These are phyloP conservation scores for Penicillium paxilli DNA, from an alignment of 495 filamentous ascomycete genomes.

Conservation along the genomic window DNA sequence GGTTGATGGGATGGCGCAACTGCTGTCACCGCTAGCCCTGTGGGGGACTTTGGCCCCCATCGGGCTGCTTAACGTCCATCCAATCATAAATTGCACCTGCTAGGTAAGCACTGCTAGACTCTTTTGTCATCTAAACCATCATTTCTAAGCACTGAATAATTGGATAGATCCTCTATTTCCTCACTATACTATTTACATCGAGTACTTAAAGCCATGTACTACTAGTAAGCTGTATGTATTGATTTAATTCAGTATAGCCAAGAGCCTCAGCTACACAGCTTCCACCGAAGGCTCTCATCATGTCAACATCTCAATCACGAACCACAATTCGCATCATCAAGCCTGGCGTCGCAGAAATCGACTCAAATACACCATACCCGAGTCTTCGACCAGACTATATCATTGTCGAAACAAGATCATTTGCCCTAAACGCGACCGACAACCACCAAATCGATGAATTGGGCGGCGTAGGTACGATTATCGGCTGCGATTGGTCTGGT, in stretches of 20 bases:
- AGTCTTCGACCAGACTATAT: constrained; percentile 30
- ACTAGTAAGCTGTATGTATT: too few species aligned
- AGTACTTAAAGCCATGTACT: too few species aligned
- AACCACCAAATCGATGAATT: neutral
- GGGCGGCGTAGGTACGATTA: neutral
- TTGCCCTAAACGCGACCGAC: neutral
- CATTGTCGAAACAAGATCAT: constrained; percentile 38
- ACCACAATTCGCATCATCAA: neutral
- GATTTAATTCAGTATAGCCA: too few species aligned
- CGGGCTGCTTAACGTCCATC: neutral
- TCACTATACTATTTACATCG: too few species aligned
- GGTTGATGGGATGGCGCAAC: neutral
- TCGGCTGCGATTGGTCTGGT: neutral
- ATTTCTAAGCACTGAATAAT: neutral
- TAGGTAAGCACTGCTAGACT: neutral
- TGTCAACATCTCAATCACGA: neutral
- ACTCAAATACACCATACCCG: constrained; percentile 10
- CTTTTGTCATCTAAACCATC: neutral
- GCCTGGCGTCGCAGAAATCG: neutral
- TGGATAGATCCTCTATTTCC: neutral
- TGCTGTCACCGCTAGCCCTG: neutral
- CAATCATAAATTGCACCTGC: neutral
- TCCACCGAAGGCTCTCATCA: neutral
- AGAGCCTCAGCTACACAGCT: neutral
- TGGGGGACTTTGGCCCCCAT: neutral